Evolutionary conservation across 2,329 filamentous ascomycete species (phyloP), one percentile per base, ranked within the genome.

Genomic region (Arthrobotrys pseudoclavata): DNA sequence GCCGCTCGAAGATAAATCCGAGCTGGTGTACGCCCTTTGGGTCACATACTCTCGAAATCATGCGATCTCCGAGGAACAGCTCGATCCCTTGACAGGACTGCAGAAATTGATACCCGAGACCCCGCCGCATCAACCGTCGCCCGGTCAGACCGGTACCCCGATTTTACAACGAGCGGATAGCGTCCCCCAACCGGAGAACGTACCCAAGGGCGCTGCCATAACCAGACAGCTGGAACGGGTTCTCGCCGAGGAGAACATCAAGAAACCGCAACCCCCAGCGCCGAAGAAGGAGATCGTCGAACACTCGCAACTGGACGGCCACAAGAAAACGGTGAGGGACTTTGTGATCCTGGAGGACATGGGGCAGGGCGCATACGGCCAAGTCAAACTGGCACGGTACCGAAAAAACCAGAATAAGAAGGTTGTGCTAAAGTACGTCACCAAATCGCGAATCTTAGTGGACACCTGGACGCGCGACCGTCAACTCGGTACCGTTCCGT

Each of bases 381-480:
- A 99, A 84, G 96, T 99, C 74, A 99, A 99, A 84, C 88, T 99
- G 57, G 95, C 92, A 64, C 90, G 94, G 31, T 92, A 96, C 85
- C 96, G 94, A 85, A 89, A 90, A 81, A 89, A 88, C 63, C 89
- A 86, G 24, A 86, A 89, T 64, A 92, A 91, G 83, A 97, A 96
- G 84, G 92, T 96, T 79, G 95, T 99, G 20, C 88, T 99, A 82
- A 99, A 99, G 84, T 99, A 97, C 83, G 96, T 99, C 61, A 98
- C 96, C 4, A 99, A 99, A 85, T 90, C 92, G 75, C 92, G 95
- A 52, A 99, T 99, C 83, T 88, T 99, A 13, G 95, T 99, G 79
- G 96, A 99, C 84, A 99, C 96, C 0, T 99, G 96, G 96, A 98
- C 95, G 34, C 90, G 96, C 71, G 96, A 99, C 84, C 90, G 96